phyloP scores from a whole-genome alignment of 106 monocot species.

The Dioscorea dumetorum region DNA sequence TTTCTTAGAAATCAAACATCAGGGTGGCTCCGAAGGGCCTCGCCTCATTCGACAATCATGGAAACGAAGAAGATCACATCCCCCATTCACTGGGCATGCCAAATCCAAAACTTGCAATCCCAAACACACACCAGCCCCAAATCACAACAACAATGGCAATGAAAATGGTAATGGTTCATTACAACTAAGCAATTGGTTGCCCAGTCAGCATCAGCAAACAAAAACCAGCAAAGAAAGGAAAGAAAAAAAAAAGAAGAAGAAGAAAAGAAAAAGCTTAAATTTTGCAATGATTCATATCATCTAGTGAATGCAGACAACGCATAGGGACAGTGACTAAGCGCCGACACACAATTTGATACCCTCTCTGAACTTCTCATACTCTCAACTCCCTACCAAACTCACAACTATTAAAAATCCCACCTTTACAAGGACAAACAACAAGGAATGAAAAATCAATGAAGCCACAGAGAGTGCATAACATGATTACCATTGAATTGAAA shows the following conservation, averaged over 20 bases:
- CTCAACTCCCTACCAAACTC: slow-evolving; percentile 8
- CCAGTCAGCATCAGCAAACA: neutral
- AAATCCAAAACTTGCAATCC: neutral
- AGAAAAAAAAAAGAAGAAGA: neutral
- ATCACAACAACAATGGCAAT: neutral
- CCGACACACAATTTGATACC: slow-evolving; percentile 24
- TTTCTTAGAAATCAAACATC: neutral
- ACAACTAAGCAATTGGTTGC: neutral
- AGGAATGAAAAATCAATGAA: neutral
- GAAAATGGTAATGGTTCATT: slow-evolving; percentile 1
- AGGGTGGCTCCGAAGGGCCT: neutral
- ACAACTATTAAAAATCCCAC: slow-evolving; percentile 3
- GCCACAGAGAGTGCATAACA: neutral
- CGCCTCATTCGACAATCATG: slow-evolving; percentile 19
- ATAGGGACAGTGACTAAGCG: slow-evolving; percentile 36
- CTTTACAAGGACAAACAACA: neutral
- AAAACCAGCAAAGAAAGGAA: neutral
- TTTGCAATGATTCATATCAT: slow-evolving; percentile 15
- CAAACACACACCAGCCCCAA: neutral
- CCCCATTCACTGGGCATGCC: neutral
- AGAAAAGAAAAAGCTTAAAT: slow-evolving; percentile 1
- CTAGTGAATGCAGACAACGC: slow-evolving; percentile 18
- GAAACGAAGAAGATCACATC: slow-evolving; percentile 4
- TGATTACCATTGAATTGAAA: neutral
- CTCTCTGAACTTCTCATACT: neutral